Evolutionary conservation across 208 protist genomes (phyloP).

Genomic region (Giardia muris): DNA sequence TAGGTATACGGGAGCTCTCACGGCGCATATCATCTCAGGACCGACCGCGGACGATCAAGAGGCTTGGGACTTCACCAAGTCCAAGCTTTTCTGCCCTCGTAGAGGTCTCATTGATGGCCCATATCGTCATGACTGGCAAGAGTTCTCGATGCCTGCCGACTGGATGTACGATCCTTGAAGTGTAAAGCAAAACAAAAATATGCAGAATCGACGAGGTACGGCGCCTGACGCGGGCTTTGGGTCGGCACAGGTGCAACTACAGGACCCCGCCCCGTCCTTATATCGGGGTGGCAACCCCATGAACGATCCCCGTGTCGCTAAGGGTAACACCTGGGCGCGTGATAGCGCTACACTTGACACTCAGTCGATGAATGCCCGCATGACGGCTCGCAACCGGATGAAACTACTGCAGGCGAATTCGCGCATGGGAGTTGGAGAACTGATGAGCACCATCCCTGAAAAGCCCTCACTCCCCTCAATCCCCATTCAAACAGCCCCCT

Average conservation of each 20-base stretch:
- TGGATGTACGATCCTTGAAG: not conserved
- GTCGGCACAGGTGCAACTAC: too few relatives aligned
- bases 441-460: not conserved
- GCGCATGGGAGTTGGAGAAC: not conserved
- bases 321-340: not conserved
- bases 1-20: not conserved
- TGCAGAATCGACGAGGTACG: too few relatives aligned
- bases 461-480: not conserved
- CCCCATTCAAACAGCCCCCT: not conserved
- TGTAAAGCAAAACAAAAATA: not conserved
- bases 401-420: not conserved
- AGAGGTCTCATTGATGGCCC: conserved; percentile 19
- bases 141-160: not conserved
- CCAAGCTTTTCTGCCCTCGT: not conserved
- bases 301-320: not conserved
- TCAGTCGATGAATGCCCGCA: not conserved
- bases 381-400: not conserved
- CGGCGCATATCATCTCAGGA: not conserved
- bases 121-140: conserved; percentile 1
- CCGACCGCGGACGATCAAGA: not conserved
- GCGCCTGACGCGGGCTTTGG: too few relatives aligned
- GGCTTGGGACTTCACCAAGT: not conserved
- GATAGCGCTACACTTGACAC: not conserved
- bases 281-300: not conserved
- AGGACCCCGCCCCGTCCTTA: too few relatives aligned